Base-by-base conservation (phyloP, 495 filamentous ascomycete genomes). In the Hypoxylon subgilvum region DNA sequence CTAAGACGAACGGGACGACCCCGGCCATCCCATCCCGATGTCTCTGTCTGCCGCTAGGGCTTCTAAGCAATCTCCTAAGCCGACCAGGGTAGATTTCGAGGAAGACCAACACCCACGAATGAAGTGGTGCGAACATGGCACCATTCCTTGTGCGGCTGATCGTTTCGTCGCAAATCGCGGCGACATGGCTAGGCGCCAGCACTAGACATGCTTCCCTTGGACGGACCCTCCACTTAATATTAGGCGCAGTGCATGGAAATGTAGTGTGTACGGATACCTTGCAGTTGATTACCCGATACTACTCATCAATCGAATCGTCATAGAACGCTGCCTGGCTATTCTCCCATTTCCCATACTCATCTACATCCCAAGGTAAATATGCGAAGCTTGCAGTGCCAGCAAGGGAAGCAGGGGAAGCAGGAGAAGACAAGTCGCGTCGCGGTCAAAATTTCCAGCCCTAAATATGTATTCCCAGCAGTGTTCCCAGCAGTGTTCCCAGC, bases 131-230 rank as follows among this genome's bases (percentile, higher is more conserved):
- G 34, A 57, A 34, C 35, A 46, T 52, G 41, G 52, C 18, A 38
- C 17, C 48, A 32, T 52, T 54, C 23, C 13, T 27, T 13, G 54
- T 64, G 61, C 53, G 61, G 61, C 61, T 64, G 61, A 64, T 30
- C 28, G 41, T 40, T 13, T 41, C 36, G 40, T 39, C 18, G 12
- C 44, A 41, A 21, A 36, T 39, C 41, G 17, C 48, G 14, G 10
- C 50, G 31, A 19, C 27, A 21, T 6, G 38, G 40, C 35, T 38
- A 46, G 12, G 36, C 27, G 43, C 57, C 52, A 63, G 59, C 59
- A 57, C 60, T 63, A 63, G 25, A 57, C 16, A 40, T 42, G 32
- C 48, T 8, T 43, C 30, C 40, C 31, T 10, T 12, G n/a, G 31
- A n/a, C n/a, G n/a, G n/a, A n/a, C n/a, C n/a, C n/a, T n/a, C n/a